Conservation (phyloP, 2,329 filamentous ascomycete genomes). For the Helminthosporium solani region DNA sequence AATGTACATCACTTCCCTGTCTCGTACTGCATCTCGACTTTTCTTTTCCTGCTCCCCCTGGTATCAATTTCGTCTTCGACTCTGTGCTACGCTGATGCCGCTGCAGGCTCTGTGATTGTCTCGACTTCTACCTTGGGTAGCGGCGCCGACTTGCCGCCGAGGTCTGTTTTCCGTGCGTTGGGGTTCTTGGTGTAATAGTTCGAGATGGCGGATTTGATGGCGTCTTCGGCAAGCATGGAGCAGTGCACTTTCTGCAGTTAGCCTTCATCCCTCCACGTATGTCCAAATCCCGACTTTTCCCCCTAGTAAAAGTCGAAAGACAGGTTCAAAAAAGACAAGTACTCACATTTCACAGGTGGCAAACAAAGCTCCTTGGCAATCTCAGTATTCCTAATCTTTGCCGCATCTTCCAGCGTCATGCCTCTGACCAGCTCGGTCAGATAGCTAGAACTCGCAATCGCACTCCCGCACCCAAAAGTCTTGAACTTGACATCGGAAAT, state of each 20-base stretch:
- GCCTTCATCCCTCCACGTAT: slow-evolving; percentile 7
- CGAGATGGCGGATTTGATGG: slow-evolving; percentile 86
- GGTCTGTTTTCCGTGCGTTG: slow-evolving; percentile 68
- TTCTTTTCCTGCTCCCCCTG: background rate
- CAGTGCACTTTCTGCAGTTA: slow-evolving; percentile 67
- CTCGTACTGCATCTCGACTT: too few species aligned
- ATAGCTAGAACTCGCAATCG: slow-evolving; percentile 93
- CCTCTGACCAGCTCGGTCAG: slow-evolving; percentile 91
- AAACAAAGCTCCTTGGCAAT: slow-evolving; percentile 95
- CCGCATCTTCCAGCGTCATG: slow-evolving; percentile 94
- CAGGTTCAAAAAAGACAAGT: background rate
- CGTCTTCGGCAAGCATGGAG: slow-evolving; percentile 89
- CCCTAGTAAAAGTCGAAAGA: too few species aligned
- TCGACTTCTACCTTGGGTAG: slow-evolving; percentile 67
- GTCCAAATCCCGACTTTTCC: too few species aligned
- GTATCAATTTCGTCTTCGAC: slow-evolving; percentile 25
- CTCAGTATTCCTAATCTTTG: slow-evolving; percentile 91
- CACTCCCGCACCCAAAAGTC: slow-evolving; percentile 92
- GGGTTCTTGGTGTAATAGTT: slow-evolving; percentile 94
- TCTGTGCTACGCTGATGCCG: slow-evolving; percentile 17
- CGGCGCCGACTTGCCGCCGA: slow-evolving; percentile 71
- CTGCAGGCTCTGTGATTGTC: slow-evolving; percentile 47
- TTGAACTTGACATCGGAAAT: slow-evolving; percentile 98
- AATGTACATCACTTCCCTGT: slow-evolving; percentile 10
- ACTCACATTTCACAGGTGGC: slow-evolving; percentile 82